Evolutionary conservation across 495 filamentous ascomycete species (phyloP), one percentile per base, ranked within the genome.

Genomic region (Evansstolkia leycettana): DNA sequence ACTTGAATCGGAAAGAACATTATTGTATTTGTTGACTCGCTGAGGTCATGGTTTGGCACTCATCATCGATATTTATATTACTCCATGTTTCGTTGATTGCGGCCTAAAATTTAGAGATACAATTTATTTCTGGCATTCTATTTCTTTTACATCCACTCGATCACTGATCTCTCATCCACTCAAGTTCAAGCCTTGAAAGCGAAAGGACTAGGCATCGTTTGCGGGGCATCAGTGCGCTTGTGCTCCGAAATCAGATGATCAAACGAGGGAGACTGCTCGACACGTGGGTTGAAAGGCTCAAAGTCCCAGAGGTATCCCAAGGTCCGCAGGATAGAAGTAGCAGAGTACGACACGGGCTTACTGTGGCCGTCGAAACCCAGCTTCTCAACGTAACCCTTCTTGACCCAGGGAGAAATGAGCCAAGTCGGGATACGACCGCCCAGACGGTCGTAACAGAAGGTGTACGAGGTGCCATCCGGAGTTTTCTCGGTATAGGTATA

Each of bases 341-440:
- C 58, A 23, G 54, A 57, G 40, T 65, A 65, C 7, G 56, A 56
- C 1, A 35, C 36, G 0, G 40, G 38, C 20, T 23, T 23, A 9
- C 9, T 23, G n/a, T n/a, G n/a, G n/a, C n/a, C n/a, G 33, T 63
- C 62, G 7, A 26, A 47, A 2, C 64, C 62, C 54, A 62, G 57
- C 37, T 69, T 52, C 57, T 73, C 64, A n/a, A 69, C 55, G 12
- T 44, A 15, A 0, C 59, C 65, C 46, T 64, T 60, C 2, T 30
- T 47, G 1, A 64, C 52, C 55, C 60, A 71, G 2, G 67, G 66
- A 1, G 66, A 70, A 42, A 69, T 65, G 1, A 71, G 44, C n/a
- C 67, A 33, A 2, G 67, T 69, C 0, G 66, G 67, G 12, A 70
- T 50, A 36, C 66, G 66, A 7, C 55, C 60, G 26, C 67, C 69